A percentile compares a stretch with the other conserved stretches of the same genome.
These are phyloP conservation scores for Suillus occidentalis DNA, from an alignment of 768 basidiomycete species.

Conservation along the genomic window DNA sequence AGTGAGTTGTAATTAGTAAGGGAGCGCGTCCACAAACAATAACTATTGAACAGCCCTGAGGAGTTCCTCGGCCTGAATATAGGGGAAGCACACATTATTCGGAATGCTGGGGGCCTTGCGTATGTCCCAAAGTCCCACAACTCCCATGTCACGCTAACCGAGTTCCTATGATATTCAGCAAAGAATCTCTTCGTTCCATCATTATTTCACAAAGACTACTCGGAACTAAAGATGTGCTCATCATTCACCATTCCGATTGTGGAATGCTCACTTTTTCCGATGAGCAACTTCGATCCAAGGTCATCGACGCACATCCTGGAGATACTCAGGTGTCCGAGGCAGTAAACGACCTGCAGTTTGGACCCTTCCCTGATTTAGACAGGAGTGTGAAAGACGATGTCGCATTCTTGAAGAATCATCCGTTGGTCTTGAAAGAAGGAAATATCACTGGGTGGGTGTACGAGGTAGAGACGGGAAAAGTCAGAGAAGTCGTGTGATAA, in stretches of 20 bases:
- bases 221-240: slow-evolving; percentile 64
- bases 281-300: slow-evolving; percentile 45
- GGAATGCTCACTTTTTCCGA: slow-evolving; percentile 69
- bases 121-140: slow-evolving; percentile 31
- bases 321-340: slow-evolving; percentile 35
- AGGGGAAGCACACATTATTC: slow-evolving; percentile 71
- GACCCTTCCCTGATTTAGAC: slow-evolving; percentile 40
- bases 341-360: slow-evolving; percentile 59
- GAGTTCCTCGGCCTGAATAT: slow-evolving; percentile 59
- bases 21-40: not conserved
- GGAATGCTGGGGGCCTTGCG: slow-evolving; percentile 72
- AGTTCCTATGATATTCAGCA: slow-evolving; percentile 32
- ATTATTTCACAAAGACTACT: slow-evolving; percentile 73
- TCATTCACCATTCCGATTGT: slow-evolving; percentile 73
- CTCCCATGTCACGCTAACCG: not conserved
- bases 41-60: slow-evolving; percentile 43
- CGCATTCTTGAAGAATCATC: slow-evolving; percentile 52
- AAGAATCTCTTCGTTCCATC: slow-evolving; percentile 64
- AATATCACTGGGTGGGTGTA: slow-evolving; percentile 67
- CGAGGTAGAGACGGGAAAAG: slow-evolving; percentile 62
- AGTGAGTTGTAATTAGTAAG: slow-evolving; percentile 38
- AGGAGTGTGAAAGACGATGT: slow-evolving; percentile 59
- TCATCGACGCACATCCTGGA: slow-evolving; percentile 46
- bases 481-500: slow-evolving; percentile 25
- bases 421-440: slow-evolving; percentile 54